phyloP scores from a whole-genome alignment of 306 rosid genomes.

The Begonia fuchsioides region DNA sequence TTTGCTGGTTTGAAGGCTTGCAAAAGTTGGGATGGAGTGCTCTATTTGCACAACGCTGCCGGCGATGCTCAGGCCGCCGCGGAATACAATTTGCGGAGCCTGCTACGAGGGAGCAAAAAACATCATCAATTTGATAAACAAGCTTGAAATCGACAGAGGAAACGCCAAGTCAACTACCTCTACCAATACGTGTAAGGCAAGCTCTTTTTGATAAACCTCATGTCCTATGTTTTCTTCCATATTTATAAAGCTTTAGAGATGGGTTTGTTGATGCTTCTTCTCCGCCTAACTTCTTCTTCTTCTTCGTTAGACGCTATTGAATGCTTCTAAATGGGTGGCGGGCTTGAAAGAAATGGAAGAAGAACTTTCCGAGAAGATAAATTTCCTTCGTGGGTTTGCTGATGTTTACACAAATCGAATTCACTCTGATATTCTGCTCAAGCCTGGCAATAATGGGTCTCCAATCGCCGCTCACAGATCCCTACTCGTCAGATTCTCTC shows the following conservation, averaged over 20 bases:
- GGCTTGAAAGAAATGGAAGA: slow-evolving; percentile 17
- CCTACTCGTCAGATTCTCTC: slow-evolving; percentile 17
- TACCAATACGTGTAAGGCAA: slow-evolving; percentile 56
- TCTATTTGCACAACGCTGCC: slow-evolving; percentile 65
- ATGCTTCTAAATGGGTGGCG: slow-evolving; percentile 28
- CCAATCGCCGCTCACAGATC: slow-evolving; percentile 60
- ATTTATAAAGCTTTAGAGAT: no score
- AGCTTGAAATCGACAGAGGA: slow-evolving; percentile 24
- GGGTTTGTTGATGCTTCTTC: not conserved
- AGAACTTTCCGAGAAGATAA: slow-evolving; percentile 27
- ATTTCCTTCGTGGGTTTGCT: slow-evolving; percentile 30
- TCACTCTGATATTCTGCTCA: slow-evolving; percentile 50
- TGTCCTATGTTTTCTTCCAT: not conserved
- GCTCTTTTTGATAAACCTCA: slow-evolving; percentile 23
- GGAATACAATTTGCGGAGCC: slow-evolving; percentile 61
- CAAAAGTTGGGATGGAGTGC: slow-evolving; percentile 88
- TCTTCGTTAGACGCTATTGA: slow-evolving; percentile 30
- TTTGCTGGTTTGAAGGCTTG: no score
- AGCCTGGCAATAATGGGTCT: slow-evolving; percentile 30
- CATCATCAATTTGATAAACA: slow-evolving; percentile 36
- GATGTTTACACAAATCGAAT: slow-evolving; percentile 26
- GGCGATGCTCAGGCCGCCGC: slow-evolving; percentile 56
- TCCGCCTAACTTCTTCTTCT: not conserved
- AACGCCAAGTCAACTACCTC: slow-evolving; percentile 1
- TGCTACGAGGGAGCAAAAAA: slow-evolving; percentile 70